Conservation (phyloP, 164 flowering plant genomes). For the Dillenia turbinata region DNA sequence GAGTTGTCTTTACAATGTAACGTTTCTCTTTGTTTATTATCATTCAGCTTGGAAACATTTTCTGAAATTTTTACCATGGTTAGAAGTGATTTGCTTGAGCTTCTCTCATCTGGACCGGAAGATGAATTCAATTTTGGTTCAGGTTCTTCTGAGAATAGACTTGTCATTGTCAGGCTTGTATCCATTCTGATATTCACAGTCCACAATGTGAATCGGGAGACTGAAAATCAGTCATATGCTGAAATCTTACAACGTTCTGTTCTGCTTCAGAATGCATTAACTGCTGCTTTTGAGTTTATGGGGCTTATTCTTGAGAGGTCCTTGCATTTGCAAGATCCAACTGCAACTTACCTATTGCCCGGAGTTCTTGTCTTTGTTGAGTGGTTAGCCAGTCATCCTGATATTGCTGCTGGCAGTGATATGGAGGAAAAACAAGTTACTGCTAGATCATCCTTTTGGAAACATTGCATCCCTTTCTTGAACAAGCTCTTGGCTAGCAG, state of each 20-base stretch:
- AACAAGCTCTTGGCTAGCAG: conserved; percentile 61
- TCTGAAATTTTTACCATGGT: conserved; percentile 62
- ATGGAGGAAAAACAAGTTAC: conserved; percentile 65
- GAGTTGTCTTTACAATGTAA: background rate
- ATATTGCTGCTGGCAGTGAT: conserved; percentile 59
- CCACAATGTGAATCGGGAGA: conserved; percentile 64
- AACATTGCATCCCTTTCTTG: conserved; percentile 51
- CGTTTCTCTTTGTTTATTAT: conserved; percentile 1
- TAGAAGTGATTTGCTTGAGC: conserved; percentile 45
- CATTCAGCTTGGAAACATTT: conserved; percentile 79
- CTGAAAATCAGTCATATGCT: conserved; percentile 83
- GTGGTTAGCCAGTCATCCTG: conserved; percentile 86
- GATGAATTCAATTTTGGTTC: conserved; percentile 70
- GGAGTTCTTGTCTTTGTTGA: conserved; percentile 85
- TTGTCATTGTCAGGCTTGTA: conserved; percentile 59
- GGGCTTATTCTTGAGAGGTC: conserved; percentile 68
- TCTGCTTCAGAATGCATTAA: conserved; percentile 74
- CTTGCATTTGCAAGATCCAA: conserved; percentile 53
- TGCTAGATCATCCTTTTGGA: conserved; percentile 77
- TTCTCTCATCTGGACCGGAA: conserved; percentile 71
- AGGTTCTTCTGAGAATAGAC: conserved; percentile 66
- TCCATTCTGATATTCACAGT: conserved; percentile 77
- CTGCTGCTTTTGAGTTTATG: conserved; percentile 76
- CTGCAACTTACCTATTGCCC: conserved; percentile 70
- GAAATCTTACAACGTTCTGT: conserved; percentile 88